Base-by-base conservation (phyloP, 2,329 filamentous ascomycete genomes). In the Aspergillus puulaauensis region DNA sequence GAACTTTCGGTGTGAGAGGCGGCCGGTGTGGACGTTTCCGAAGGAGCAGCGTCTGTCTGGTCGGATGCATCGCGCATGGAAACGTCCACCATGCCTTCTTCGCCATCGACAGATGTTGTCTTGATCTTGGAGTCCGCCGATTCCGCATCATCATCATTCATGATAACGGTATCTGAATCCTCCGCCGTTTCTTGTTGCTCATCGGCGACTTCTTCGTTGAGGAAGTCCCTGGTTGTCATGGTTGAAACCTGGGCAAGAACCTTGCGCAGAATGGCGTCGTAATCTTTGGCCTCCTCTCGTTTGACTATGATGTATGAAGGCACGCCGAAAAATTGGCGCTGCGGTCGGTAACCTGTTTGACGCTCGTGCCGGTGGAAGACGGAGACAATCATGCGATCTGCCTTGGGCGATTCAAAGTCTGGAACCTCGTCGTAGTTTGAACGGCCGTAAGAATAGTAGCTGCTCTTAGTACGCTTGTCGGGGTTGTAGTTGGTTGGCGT, bases 1-100 rank as follows among this genome's bases (percentile, higher is more conserved):
- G 85, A 87, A 54, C 79, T 57, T 70, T 77, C 64, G 75, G 82
- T 63, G 77, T 76, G 58, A 21, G 60, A 58, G 8, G 67, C 58
- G 7, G 67, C 56, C 23, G 61, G 46, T 9, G 67, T 61, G 12
- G 51, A 48, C 23, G 59, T 56, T 23, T 67, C 61, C 4, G 60
- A 46, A 4, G 60, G 31, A 6, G 61, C 56, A 12, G 63, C 60
- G 45, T 66, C 64, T 8, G 60, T 41, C 45, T 58, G 46, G 57
- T 82, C 78, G 15, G 69, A 70, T 2, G 79, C 77, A 65, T 91
- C 88, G 53, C 86, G 87, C 88, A 97, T 93, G 0, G 90, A 90
- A 15, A 99, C 87, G 69, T 97, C 90, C 6, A 98, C 90, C 68
- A 97, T 86, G 60, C 91, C 91, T 60, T 97, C 93, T 72, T 97